Base-by-base conservation (phyloP, 495 filamentous ascomycete genomes). In the Neurospora sublineolata region DNA sequence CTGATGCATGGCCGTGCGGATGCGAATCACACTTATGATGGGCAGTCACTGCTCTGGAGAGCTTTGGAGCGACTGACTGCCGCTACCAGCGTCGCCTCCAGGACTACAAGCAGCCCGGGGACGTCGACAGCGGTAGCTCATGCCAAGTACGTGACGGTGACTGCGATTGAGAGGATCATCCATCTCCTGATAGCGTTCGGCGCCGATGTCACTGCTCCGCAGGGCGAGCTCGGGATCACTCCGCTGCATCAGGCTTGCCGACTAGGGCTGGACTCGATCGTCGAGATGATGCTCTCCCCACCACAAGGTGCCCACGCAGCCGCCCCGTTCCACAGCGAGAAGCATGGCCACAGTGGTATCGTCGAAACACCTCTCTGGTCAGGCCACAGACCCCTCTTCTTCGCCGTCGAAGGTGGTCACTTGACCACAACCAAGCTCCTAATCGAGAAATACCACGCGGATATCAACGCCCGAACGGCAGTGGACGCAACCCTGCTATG, bases 351-450 rank as follows among this genome's bases (percentile, higher is more conserved):
- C 37, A 14, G 71, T 38, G 71, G 33, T 37, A 10, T 73, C 18
- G 12, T 64, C 52, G 69, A 76, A 40, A 70, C 68, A 16, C 46
- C 16, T 18, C 79, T 70, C 16, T 68, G 70, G 69, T 38, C 67
- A 33, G 74, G 74, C 64, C 70, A 73, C 41, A 72, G 71, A 16
- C 74, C 77, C 10, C 70, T 78, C 23, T 74, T 75, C 52, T 52
- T 73, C 67, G 83, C 83, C 41, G 76, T 75, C 36, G 74, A 78
- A 37, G 77, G 73, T 58, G 78, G 81, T 20, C 79, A 78, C 23
- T 70, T 70, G 12, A 75, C 77, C 30, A 71, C 77, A 11, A 77
- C 79, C 20, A 73, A 68, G 20, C 70, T 79, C 37, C 71, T 83
- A 23, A 74, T 81, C 42, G 58, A 74, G 20, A 68, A 78, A 38